A percentile compares a stretch with the other conserved stretches of the same genome.
Conservation (phyloP, 805 yeast species). For the Tetrapisispora pingtungensis region DNA sequence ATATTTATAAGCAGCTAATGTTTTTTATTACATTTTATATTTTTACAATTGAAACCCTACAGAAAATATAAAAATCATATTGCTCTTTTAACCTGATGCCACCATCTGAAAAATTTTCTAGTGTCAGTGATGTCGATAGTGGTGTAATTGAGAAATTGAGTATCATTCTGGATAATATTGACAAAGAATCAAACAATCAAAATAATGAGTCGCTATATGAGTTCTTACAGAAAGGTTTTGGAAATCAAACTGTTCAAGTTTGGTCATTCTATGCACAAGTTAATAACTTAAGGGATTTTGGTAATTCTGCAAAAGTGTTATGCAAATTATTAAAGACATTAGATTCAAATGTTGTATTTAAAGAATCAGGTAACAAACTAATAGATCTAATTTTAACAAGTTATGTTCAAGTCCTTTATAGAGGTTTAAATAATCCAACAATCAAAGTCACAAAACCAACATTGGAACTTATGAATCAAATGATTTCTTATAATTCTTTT, state of each 20-base stretch:
- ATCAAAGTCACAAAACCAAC: slow-evolving; percentile 53
- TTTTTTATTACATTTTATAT: too few species aligned
- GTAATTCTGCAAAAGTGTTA: slow-evolving; percentile 35
- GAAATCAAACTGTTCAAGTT: slow-evolving; percentile 32
- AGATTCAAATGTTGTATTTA: slow-evolving; percentile 8
- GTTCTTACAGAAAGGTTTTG: slow-evolving; percentile 30
- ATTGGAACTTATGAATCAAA: slow-evolving; percentile 44
- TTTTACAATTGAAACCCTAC: too few species aligned
- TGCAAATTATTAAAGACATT: slow-evolving; percentile 29
- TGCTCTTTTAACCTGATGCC: background rate
- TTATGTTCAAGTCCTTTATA: slow-evolving; percentile 54
- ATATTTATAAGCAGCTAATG: too few species aligned
- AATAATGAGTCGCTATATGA: slow-evolving; percentile 21
- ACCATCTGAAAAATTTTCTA: background rate
- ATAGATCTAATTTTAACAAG: slow-evolving; percentile 44
- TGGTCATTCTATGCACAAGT: slow-evolving; percentile 40
- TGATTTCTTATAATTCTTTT: slow-evolving; percentile 42
- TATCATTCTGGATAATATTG: slow-evolving; percentile 13
- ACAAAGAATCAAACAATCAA: slow-evolving; percentile 10
- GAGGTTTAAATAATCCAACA: slow-evolving; percentile 51
- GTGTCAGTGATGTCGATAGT: slow-evolving; percentile 16
- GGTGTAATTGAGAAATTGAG: slow-evolving; percentile 22
- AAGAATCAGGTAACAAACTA: slow-evolving; percentile 15
- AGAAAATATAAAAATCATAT: too few species aligned
- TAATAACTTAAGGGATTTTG: slow-evolving; percentile 43